Evolutionary conservation across 805 yeast species (phyloP).

Genomic region (Priceomyces castillae): DNA sequence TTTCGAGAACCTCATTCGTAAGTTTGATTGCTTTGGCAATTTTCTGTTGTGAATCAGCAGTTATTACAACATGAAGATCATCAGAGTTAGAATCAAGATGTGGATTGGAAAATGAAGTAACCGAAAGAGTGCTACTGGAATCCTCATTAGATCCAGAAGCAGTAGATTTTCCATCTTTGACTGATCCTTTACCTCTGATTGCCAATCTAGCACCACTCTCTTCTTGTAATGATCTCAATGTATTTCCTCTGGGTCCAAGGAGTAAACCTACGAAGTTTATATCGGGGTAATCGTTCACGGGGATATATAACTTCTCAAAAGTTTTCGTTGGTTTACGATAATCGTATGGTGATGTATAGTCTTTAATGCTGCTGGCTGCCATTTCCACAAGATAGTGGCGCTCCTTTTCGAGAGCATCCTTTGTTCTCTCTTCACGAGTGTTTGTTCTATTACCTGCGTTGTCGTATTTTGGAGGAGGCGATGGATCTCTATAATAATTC

Average conservation of each 20-base stretch:
- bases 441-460: constrained; percentile 77
- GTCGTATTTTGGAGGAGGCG: constrained; percentile 94
- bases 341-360: constrained; percentile 75
- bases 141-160: constrained; percentile 48
- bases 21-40: constrained; percentile 71
- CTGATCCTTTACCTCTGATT: constrained; percentile 93
- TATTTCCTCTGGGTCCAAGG: constrained; percentile 94
- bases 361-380: constrained; percentile 70
- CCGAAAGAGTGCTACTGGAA: constrained; percentile 14
- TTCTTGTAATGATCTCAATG: constrained; percentile 73
- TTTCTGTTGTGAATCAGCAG: constrained; percentile 77
- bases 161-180: constrained; percentile 77
- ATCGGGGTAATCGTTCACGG: constrained; percentile 83
- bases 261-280: constrained; percentile 89
- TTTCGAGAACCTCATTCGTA: constrained; percentile 72
- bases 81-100: constrained; percentile 42
- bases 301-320: constrained; percentile 79
- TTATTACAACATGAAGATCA: constrained; percentile 83
- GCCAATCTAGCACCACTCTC: constrained; percentile 88
- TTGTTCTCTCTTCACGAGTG: constrained; percentile 70
- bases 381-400: constrained; percentile 74
- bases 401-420: constrained; percentile 67
- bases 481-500: constrained; percentile 57
- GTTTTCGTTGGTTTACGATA: constrained; percentile 69
- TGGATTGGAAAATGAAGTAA: constrained; percentile 20